Conservation (phyloP, 1,284 basidiomycete species). For the Blastosporella zonata region DNA sequence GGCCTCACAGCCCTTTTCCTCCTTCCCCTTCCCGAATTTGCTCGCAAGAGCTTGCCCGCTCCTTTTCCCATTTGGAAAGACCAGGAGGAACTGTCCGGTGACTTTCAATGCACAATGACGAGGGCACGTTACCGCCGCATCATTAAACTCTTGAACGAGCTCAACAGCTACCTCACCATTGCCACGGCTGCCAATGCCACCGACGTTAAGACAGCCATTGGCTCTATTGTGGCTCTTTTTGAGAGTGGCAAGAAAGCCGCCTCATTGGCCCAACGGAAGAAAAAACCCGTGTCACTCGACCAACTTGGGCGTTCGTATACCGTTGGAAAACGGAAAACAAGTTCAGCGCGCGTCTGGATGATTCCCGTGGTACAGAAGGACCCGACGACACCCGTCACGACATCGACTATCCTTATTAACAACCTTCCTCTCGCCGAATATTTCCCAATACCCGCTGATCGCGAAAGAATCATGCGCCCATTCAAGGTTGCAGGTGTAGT, state of each 20-base stretch:
- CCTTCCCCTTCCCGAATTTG: slow-evolving; percentile 74
- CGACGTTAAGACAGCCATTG: slow-evolving; percentile 56
- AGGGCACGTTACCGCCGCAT: slow-evolving; percentile 74
- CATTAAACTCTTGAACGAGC: slow-evolving; percentile 63
- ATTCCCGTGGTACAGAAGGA: no score
- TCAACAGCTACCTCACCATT: slow-evolving; percentile 71
- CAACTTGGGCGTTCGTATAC: slow-evolving; percentile 79
- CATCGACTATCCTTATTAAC: slow-evolving; percentile 77
- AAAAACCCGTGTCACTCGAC: slow-evolving; percentile 64
- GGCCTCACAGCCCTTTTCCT: slow-evolving; percentile 69
- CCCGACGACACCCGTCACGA: slow-evolving; percentile 31
- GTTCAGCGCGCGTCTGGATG: slow-evolving; percentile 90
- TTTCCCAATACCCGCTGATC: slow-evolving; percentile 76
- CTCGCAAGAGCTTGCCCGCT: slow-evolving; percentile 57
- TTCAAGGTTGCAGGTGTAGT: slow-evolving; percentile 83
- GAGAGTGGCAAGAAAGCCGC: slow-evolving; percentile 61
- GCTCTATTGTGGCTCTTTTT: slow-evolving; percentile 58
- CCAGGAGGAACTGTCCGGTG: slow-evolving; percentile 53
- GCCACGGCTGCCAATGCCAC: slow-evolving; percentile 60
- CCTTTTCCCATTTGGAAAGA: slow-evolving; percentile 68
- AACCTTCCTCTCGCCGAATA: slow-evolving; percentile 75
- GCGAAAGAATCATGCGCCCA: slow-evolving; percentile 81
- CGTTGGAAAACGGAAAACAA: slow-evolving; percentile 82
- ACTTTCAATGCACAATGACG: slow-evolving; percentile 63
- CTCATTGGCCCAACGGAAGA: slow-evolving; percentile 49